phyloP scores from a whole-genome alignment of 1,139 yeast species.

The Wickerhamomyces sp. region DNA sequence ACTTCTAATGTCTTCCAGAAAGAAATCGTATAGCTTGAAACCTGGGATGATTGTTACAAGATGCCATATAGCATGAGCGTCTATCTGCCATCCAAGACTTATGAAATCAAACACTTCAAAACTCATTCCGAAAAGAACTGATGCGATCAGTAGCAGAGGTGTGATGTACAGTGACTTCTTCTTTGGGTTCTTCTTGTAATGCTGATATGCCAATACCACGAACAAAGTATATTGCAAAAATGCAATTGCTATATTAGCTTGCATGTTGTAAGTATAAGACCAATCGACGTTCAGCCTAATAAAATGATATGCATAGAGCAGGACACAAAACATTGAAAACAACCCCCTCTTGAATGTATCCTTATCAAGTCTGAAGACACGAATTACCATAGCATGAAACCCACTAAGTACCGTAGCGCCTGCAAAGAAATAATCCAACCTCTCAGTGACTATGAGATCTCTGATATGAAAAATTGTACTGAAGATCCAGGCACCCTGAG shows the following conservation, averaged over 20 bases:
- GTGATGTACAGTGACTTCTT: constrained; percentile 28
- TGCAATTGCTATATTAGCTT: constrained; percentile 79
- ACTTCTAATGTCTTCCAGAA: constrained; percentile 27
- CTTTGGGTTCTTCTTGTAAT: constrained; percentile 21
- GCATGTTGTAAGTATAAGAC: constrained; percentile 94
- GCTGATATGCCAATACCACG: constrained; percentile 27
- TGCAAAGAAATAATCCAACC: constrained; percentile 88
- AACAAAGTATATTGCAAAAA: constrained; percentile 56
- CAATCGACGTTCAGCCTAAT: constrained; percentile 65
- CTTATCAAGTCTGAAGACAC: constrained; percentile 53
- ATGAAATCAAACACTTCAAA: constrained; percentile 89
- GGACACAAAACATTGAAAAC: constrained; percentile 39
- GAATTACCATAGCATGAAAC: constrained; percentile 57
- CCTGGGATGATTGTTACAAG: constrained; percentile 66
- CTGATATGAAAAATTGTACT: constrained; percentile 85
- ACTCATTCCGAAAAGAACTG: constrained; percentile 70
- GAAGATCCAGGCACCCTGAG: constrained; percentile 86
- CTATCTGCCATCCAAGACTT: constrained; percentile 63
- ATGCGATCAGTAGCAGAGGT: constrained; percentile 46
- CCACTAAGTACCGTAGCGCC: constrained; percentile 83
- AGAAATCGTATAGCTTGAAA: constrained; percentile 31
- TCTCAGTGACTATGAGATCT: constrained; percentile 74
- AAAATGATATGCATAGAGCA: constrained; percentile 59
- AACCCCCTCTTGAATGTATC: constrained; percentile 28
- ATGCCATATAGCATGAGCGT: constrained; percentile 96